Evolutionary conservation across 176 grass and related monocot genomes (phyloP), one percentile per base, ranked within the genome.

Genomic region (Bromus sterilis): DNA sequence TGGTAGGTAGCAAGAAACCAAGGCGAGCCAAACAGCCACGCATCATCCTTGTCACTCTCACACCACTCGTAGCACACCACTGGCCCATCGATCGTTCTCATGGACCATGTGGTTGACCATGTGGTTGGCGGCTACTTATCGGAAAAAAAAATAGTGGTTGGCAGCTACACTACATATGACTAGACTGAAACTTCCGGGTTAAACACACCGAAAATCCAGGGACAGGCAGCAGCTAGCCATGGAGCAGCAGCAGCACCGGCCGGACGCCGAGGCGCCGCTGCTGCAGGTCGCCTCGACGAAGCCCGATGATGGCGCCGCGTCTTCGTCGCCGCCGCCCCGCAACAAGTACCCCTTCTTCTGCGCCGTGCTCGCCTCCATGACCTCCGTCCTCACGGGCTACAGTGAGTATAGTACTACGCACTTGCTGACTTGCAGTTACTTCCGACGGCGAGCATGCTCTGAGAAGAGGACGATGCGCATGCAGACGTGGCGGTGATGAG

Each of bases 351-450:
- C 87, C 63, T 86, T 96, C 82, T 84, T 86, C 86, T 92, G 93
- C 86, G 81, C 87, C 37, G 77, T 90, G 56, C 85, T 92, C 36
- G 93, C 93, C 31, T 96, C 93, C 85, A 92, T 96, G 93, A 89
- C 90, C 66, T 90, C 93, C 80, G 82, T 92, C 55, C 82, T 96
- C 82, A 69, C 59, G 71, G 93, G 93, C 9, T 96, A 96, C 78
- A 89, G 90, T 95, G 88, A 14, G 87, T 80, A 44, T 31, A 11
- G n/a, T 5, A 11, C 44, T 1, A n/a, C n/a, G n/a, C n/a, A 6
- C 16, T 21, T n/a, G 11, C 37, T 5, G 10, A 30, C 42, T 16
- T 16, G 3, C 53, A 33, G 1, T 24, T 41, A 40, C n/a, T 4
- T 42, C 6, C 33, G 35, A 23, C 8, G 18, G n/a, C 51, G 14